Conservation (phyloP, 805 yeast species). For the Tetrapisispora iriomotensis region DNA sequence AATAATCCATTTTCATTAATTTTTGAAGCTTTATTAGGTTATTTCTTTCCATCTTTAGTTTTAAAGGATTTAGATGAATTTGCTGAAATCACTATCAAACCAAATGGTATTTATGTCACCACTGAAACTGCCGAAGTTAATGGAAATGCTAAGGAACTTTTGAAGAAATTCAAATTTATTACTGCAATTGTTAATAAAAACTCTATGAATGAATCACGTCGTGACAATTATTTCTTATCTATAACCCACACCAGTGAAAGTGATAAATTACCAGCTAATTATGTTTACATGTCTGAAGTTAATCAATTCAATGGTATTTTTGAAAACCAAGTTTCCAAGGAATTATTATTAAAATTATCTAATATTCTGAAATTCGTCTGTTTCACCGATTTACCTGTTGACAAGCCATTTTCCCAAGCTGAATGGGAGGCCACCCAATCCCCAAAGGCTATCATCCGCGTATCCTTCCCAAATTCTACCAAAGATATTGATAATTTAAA, state of each 20-base stretch:
- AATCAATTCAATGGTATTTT: constrained; percentile 67
- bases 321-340: constrained; percentile 33
- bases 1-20: constrained; percentile 64
- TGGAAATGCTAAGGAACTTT: constrained; percentile 34
- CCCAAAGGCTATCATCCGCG: constrained; percentile 43
- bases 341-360: constrained; percentile 35
- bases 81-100: constrained; percentile 49
- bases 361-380: constrained; percentile 55
- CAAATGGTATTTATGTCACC: constrained; percentile 30
- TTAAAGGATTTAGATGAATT: constrained; percentile 44
- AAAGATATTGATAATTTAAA: constrained; percentile 42
- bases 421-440: constrained; percentile 45
- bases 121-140: constrained; percentile 20
- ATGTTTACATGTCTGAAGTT: constrained; percentile 83
- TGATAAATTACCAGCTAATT: constrained; percentile 56
- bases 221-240: constrained; percentile 69
- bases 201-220: constrained; percentile 68
- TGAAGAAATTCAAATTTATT: constrained; percentile 48
- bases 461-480: constrained; percentile 41
- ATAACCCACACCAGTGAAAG: constrained; percentile 76
- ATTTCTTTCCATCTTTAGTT: constrained; percentile 46
- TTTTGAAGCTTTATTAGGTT: constrained; percentile 52
- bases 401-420: constrained; percentile 52
- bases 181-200: constrained; percentile 79
- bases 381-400: constrained; percentile 75